These are phyloP conservation scores for Colletotrichum viniferum DNA, from an alignment of 2,329 filamentous ascomycete genomes.

Conservation along the genomic window DNA sequence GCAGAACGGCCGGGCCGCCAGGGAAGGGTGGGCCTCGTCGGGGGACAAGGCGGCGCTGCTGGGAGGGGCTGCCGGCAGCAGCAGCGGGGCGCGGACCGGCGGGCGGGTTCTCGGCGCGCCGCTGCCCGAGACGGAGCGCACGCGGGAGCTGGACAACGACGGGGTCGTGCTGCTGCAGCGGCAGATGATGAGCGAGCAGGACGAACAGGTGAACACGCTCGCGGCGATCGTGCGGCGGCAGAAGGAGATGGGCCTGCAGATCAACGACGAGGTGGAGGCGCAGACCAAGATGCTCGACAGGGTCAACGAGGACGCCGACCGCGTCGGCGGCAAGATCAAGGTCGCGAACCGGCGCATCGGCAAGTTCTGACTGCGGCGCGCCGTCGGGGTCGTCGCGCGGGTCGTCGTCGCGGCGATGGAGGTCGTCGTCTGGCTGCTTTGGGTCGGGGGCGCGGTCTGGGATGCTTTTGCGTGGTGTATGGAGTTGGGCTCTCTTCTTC, in stretches of 20 bases:
- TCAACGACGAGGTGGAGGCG: slow-evolving; percentile 73
- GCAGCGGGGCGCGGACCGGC: slow-evolving; percentile 37
- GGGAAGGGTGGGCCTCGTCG: slow-evolving; percentile 53
- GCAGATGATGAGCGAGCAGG: slow-evolving; percentile 76
- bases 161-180: slow-evolving; percentile 77
- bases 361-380: slow-evolving; percentile 58
- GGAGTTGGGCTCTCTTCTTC: slow-evolving; percentile 19
- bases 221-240: slow-evolving; percentile 73
- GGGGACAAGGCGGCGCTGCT: slow-evolving; percentile 57
- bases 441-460: slow-evolving; percentile 27
- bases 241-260: slow-evolving; percentile 78
- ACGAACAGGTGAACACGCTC: slow-evolving; percentile 72
- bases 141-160: slow-evolving; percentile 76
- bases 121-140: slow-evolving; percentile 75
- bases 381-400: slow-evolving; percentile 27
- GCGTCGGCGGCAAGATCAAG: slow-evolving; percentile 70
- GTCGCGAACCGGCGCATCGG: slow-evolving; percentile 75
- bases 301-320: slow-evolving; percentile 69
- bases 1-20: slow-evolving; percentile 31
- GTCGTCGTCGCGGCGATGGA: slow-evolving; percentile 31
- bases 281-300: slow-evolving; percentile 74
- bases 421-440: slow-evolving; percentile 34
- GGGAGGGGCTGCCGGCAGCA: slow-evolving; percentile 34
- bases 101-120: slow-evolving; percentile 76
- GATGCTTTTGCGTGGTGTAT: slow-evolving; percentile 23